Base-by-base conservation (phyloP, 2,329 filamentous ascomycete genomes). In the Xylaria sp. region DNA sequence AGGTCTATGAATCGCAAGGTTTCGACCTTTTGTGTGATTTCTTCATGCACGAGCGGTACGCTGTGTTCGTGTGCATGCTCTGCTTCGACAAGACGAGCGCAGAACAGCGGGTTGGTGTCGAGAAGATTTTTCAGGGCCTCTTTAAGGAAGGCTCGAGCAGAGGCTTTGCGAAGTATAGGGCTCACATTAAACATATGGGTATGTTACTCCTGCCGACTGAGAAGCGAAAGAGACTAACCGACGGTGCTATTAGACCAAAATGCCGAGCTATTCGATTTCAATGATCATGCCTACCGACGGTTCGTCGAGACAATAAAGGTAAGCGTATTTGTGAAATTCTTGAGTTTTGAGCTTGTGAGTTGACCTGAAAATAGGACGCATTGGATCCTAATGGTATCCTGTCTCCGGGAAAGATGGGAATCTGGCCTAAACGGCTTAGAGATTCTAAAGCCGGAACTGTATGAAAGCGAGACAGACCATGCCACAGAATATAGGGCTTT, bases 21-120 rank as follows among this genome's bases (percentile, higher is more conserved):
- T 81, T 84, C 59, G 84, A 85, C 69, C 73, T 84, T 25, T 79
- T 83, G 68, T 82, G 81, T 68, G 84, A 85, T 66, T 84, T 84
- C 75, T 84, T 84, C 76, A 83, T 85, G 81, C 80, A 84, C 58
- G 82, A 84, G 69, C 76, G 82, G 1, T 82, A 84, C 56, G 80
- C 83, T 9, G 81, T 85, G 41, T 80, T 84, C 52, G 82, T 84
- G 69, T 84, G 83, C 67, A 85, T 85, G 82, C 81, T 84, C 66
- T 81, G 80, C 4, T 85, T 83, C 66, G 83, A 85, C 71, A 84
- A 84, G 74, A 81, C 79, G 2, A 81, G 81, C 58, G 69, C 75
- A 3, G 75, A 75, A 64, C 81, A 84, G 67, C 78, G 81, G 12
- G 69, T 74, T 44, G 76, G 78, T 15, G 79, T 84, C 41, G 73